Percentiles rank a stretch among this genome's conserved stretches.
Evolutionary conservation across 139 green algal species (phyloP).

Genomic region (Coccomyxa sp.): DNA sequence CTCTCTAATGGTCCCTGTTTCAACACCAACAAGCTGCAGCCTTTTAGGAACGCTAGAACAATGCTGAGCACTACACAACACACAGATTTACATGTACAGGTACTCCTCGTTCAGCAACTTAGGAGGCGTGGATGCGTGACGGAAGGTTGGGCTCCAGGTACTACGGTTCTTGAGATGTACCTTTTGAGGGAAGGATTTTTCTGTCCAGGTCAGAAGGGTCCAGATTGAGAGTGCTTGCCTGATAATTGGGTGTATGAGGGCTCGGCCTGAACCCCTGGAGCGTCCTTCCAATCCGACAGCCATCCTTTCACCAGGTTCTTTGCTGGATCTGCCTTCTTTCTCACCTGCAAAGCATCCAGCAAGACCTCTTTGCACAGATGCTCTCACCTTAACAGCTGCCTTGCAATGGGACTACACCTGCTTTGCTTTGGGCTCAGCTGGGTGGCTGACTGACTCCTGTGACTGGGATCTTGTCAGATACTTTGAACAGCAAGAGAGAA

Average conservation of each 20-base stretch:
- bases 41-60: neutral
- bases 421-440: neutral
- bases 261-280: neutral
- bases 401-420: neutral
- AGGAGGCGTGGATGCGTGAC: neutral
- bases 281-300: conserved; percentile 12
- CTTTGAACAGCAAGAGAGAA: too few species aligned
- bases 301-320: conserved; percentile 16
- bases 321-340: conserved; percentile 18
- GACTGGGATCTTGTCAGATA: neutral
- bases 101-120: neutral
- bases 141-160: too few species aligned
- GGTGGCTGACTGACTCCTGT: neutral
- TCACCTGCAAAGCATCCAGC: conserved; percentile 3
- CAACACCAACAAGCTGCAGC: neutral
- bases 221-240: neutral
- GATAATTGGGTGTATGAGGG: conserved; percentile 6
- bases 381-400: neutral
- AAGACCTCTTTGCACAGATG: too few species aligned
- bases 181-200: too few species aligned
- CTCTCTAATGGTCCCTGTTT: neutral
- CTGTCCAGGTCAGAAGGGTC: neutral
- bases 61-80: neutral
- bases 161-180: too few species aligned
- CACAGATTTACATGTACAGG: neutral